Evolutionary conservation across 768 basidiomycete genomes (phyloP).

Genomic region (Hebeloma cylindrosporum): DNA sequence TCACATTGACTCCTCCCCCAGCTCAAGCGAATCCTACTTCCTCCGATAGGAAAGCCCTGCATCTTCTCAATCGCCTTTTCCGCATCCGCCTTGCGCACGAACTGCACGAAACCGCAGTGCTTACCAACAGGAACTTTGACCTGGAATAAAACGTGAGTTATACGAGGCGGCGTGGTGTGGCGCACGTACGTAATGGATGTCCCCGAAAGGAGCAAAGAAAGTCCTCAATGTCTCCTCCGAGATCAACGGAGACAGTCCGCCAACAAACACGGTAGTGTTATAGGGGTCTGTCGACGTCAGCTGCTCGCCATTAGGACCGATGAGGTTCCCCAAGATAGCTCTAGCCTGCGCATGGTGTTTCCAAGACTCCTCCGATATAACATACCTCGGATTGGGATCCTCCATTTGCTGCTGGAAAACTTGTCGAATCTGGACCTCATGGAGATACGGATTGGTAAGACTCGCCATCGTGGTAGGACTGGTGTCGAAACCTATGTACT

Average conservation of each 20-base stretch:
- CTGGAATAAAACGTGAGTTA: constrained; percentile 35
- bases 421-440: constrained; percentile 40
- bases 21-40: constrained; percentile 85
- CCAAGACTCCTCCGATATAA: constrained; percentile 74
- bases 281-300: constrained; percentile 91
- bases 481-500: constrained; percentile 41
- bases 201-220: constrained; percentile 90
- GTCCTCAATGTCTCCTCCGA: constrained; percentile 89
- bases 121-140: constrained; percentile 97
- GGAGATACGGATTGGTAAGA: constrained; percentile 41
- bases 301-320: constrained; percentile 85
- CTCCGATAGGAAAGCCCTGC: constrained; percentile 95
- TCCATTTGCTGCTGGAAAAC: constrained; percentile 30
- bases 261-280: constrained; percentile 95
- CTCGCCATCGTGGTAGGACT: constrained; percentile 28
- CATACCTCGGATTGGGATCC: constrained; percentile 49
- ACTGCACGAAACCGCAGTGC: constrained; percentile 95
- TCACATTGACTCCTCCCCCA: constrained; percentile 94
- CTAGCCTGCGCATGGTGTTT: constrained; percentile 83
- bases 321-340: constrained; percentile 78
- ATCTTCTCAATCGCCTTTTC: constrained; percentile 93
- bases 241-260: constrained; percentile 84
- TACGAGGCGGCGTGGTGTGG: background rate
- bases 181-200: constrained; percentile 80
- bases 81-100: constrained; percentile 88